Base-by-base conservation (phyloP, 345 rosid species). In the Camelina sativa region DNA sequence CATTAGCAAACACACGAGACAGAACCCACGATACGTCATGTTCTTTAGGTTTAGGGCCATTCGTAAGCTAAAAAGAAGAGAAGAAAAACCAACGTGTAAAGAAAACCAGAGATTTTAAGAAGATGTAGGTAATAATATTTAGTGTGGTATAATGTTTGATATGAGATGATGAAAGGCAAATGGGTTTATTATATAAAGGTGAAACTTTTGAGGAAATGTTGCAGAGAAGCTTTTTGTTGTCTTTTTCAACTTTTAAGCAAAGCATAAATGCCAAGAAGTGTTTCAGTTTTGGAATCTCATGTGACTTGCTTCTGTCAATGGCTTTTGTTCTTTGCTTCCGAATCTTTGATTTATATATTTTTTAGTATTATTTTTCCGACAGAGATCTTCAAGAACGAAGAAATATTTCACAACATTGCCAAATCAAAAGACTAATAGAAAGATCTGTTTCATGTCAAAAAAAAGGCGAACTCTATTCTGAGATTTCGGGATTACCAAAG, bases 141-240 rank as follows among this genome's bases (percentile, higher is more conserved):
- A 30, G 11, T 34, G 47, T 35, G 68, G 61, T 58, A 57, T 19
- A 55, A 43, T 52, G 56, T 72, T 83, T 73, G 50, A 57, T 69
- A 47, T 77, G 62, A 47, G 75, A 76, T 62, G 76, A 20, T 11
- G 72, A 2, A 53, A 65, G 67, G 37, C 11, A 32, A 55, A 25
- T 16, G 76, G 83, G 84, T 59, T 85, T 89, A 85, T 85, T 89
- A 85, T 88, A 89, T 91, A 87, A 81, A 75, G 57, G 47, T 23
- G 40, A 54, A 63, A 53, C 56, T 73, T 69, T 76, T 81, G 72
- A 61, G 78, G 63, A 82, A 72, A 53, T 79, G 92, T 89, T 84
- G 81, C 71, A 74, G 66, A 63, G 87, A 91, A 83, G 89, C 85
- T 83, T 83, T 84, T 84, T 56, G 48, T 69, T 16, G 32, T 23